These are phyloP conservation scores for Candida nitratophila DNA, from an alignment of 805 yeast genomes.

Conservation along the genomic window DNA sequence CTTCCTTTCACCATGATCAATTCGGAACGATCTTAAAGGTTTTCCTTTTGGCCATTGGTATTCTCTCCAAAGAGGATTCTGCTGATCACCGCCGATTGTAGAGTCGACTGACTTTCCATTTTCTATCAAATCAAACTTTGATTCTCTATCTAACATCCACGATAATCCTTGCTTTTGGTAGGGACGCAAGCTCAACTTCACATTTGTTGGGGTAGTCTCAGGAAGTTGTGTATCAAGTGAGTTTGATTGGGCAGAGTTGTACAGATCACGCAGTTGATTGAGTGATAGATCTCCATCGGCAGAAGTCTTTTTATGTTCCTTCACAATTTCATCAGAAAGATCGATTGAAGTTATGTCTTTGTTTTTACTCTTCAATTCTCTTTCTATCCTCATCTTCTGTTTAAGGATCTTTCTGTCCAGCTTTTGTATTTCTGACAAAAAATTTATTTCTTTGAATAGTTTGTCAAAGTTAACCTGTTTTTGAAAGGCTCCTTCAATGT, in stretches of 20 bases:
- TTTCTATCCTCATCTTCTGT: slow-evolving; percentile 1
- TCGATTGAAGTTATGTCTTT: neutral
- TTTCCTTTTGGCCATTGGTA: slow-evolving; percentile 63
- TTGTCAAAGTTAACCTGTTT: neutral
- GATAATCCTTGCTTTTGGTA: slow-evolving; percentile 83
- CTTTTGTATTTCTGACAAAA: neutral
- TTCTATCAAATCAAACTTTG: slow-evolving; percentile 44
- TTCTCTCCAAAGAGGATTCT: slow-evolving; percentile 82
- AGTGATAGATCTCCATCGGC: slow-evolving; percentile 31
- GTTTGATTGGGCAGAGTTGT: slow-evolving; percentile 52
- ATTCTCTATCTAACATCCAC: slow-evolving; percentile 84
- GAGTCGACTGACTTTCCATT: slow-evolving; percentile 9
- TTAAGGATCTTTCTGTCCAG: slow-evolving; percentile 4
- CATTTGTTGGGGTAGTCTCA: slow-evolving; percentile 49
- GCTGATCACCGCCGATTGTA: slow-evolving; percentile 23
- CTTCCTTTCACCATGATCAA: too few relatives aligned
- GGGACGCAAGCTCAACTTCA: slow-evolving; percentile 53
- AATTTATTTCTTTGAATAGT: neutral
- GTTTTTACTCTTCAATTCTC: slow-evolving; percentile 2
- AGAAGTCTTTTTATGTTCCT: slow-evolving; percentile 8
- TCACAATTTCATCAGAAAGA: neutral
- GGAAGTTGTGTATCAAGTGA: slow-evolving; percentile 47
- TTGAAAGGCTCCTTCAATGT: neutral
- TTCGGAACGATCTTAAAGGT: too few relatives aligned
- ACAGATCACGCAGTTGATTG: slow-evolving; percentile 72